phyloP scores from a whole-genome alignment of 805 yeast genomes.

The Candida pini region DNA sequence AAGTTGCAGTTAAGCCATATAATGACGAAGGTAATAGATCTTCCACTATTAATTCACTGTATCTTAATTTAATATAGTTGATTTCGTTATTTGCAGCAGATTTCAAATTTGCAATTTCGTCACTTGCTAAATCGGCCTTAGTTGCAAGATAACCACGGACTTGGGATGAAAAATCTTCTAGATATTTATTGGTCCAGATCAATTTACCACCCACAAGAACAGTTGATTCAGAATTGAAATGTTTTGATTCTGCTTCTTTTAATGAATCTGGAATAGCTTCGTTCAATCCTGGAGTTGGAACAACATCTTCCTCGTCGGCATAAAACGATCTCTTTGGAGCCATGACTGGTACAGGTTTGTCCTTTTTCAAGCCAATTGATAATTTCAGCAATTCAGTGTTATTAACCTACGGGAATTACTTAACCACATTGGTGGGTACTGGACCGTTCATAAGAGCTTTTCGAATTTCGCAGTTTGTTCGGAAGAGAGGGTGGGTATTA shows the following conservation, averaged over 20 bases:
- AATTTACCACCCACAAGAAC: conserved; percentile 47
- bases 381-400: background rate
- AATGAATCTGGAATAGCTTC: conserved; percentile 32
- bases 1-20: conserved; percentile 48
- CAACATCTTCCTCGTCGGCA: conserved; percentile 43
- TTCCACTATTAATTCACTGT: conserved; percentile 37
- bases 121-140: conserved; percentile 32
- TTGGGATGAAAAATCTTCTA: conserved; percentile 38
- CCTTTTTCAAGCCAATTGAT: too few relatives aligned
- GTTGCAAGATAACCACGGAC: conserved; percentile 35
- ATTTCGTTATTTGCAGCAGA: conserved; percentile 44
- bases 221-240: conserved; percentile 31
- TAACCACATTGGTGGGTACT: too few relatives aligned
- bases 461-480: too few relatives aligned
- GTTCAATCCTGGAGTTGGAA: conserved; percentile 45
- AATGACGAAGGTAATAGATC: conserved; percentile 52
- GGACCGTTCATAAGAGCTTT: too few relatives aligned
- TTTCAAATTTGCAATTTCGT: conserved; percentile 42
- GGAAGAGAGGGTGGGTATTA: too few relatives aligned
- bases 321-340: conserved; percentile 39
- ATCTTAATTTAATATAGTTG: conserved; percentile 24
- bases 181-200: conserved; percentile 42
- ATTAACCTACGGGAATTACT: too few relatives aligned
- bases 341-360: too few relatives aligned
- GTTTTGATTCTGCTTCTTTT: conserved; percentile 31